Conservation (phyloP, 495 filamentous ascomycete species). For the Cudoniella acicularis region DNA sequence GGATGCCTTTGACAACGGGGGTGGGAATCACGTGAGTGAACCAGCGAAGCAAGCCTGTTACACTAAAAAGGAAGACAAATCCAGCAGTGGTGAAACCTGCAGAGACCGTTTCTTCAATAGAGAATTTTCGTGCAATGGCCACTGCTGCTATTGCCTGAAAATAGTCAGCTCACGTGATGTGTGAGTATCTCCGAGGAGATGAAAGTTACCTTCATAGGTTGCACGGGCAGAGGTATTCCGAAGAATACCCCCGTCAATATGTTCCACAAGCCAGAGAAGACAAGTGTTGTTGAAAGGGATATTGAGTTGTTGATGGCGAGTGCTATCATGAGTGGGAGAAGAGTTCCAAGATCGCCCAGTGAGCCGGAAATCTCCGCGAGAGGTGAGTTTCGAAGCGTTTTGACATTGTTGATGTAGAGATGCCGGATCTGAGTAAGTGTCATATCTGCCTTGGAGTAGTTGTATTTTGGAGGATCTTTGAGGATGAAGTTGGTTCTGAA, state of each 20-base stretch:
- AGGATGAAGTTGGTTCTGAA: too few species aligned
- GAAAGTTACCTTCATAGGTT: constrained; percentile 66
- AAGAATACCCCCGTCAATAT: constrained; percentile 76
- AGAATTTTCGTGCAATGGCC: constrained; percentile 65
- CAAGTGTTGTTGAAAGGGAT: constrained; percentile 74
- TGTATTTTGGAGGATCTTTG: too few species aligned
- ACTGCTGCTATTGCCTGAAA: constrained; percentile 81
- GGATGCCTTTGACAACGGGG: constrained; percentile 89
- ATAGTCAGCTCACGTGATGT: background rate
- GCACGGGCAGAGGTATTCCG: constrained; percentile 81
- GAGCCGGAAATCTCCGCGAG: constrained; percentile 84
- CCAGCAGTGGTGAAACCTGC: constrained; percentile 73
- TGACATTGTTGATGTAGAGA: constrained; percentile 39
- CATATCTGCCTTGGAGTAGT: constrained; percentile 9
- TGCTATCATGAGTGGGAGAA: constrained; percentile 84
- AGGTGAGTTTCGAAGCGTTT: constrained; percentile 45
- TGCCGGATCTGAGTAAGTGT: constrained; percentile 14
- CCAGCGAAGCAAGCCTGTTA: constrained; percentile 69
- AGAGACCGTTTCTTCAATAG: constrained; percentile 64
- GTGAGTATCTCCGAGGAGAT: background rate
- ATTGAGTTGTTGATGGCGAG: constrained; percentile 71
- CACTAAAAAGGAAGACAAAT: constrained; percentile 69
- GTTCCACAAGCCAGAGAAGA: constrained; percentile 86
- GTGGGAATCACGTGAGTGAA: constrained; percentile 70
- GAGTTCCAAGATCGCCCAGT: constrained; percentile 85